Percentiles rank a stretch among this genome's conserved stretches.
Evolutionary conservation across 2,329 filamentous ascomycete genomes (phyloP).

Genomic region (Monilinia fructicola): DNA sequence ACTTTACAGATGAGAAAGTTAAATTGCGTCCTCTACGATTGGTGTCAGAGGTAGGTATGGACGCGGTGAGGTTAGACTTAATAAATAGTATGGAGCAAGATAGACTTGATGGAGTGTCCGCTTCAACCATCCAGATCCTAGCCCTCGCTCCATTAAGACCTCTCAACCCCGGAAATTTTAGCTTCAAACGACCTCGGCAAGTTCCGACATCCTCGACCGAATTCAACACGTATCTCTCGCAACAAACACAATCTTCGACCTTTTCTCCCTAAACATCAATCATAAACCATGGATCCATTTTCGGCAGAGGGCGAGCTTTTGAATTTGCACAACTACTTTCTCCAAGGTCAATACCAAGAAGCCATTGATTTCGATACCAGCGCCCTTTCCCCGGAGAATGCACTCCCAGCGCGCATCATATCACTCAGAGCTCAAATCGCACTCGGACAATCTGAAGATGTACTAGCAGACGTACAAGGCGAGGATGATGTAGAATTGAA

Average conservation of each 20-base stretch:
- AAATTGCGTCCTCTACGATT: background rate
- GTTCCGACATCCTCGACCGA: constrained; percentile 13
- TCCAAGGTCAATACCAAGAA: constrained; percentile 80
- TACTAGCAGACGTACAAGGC: constrained; percentile 66
- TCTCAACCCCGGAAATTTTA: constrained; percentile 14
- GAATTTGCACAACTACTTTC: constrained; percentile 69
- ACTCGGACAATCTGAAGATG: constrained; percentile 72
- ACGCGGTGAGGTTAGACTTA: constrained; percentile 8
- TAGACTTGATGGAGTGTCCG: background rate
- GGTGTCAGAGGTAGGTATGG: constrained; percentile 2
- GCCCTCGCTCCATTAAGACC: background rate
- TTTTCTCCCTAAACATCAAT: constrained; percentile 21
- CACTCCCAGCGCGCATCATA: constrained; percentile 72
- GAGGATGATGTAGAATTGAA: constrained; percentile 69
- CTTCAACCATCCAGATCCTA: background rate
- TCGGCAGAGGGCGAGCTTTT: constrained; percentile 70
- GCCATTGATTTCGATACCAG: constrained; percentile 84
- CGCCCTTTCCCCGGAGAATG: constrained; percentile 75
- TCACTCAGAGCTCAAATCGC: constrained; percentile 81
- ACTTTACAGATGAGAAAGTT: background rate
- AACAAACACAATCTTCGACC: constrained; percentile 1
- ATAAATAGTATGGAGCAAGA: background rate
- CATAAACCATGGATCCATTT: constrained; percentile 62
- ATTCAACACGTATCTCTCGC: constrained; percentile 31
- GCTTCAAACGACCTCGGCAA: constrained; percentile 12